These are phyloP conservation scores for Voacanga thouarsii DNA, from an alignment of 257 asterid genomes.

Conservation along the genomic window DNA sequence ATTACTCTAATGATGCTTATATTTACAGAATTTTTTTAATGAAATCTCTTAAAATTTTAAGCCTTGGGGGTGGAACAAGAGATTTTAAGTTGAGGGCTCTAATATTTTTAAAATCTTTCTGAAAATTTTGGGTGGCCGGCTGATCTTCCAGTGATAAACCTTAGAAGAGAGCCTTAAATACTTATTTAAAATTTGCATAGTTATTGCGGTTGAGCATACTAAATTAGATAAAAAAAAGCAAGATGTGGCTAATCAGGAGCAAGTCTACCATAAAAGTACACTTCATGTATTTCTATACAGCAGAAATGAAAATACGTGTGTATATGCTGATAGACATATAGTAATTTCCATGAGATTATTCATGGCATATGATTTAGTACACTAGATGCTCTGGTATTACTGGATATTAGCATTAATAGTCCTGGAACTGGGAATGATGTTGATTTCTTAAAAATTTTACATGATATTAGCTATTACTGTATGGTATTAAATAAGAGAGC, in stretches of 20 bases:
- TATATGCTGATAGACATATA: neutral
- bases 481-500: neutral
- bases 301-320: neutral
- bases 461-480: neutral
- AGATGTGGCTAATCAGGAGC: neutral
- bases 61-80: no score
- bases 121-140: no score
- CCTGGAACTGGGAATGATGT: neutral
- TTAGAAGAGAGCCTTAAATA: neutral
- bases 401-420: neutral
- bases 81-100: no score
- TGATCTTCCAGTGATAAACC: no score
- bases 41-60: no score
- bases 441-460: neutral
- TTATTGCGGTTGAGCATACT: neutral
- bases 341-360: neutral
- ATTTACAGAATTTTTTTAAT: no score
- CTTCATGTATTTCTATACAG: neutral
- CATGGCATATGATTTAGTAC: neutral
- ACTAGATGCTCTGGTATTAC: neutral
- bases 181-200: neutral
- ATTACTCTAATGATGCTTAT: no score
- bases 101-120: no score
- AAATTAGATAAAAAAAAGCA: neutral
- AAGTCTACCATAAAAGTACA: neutral